Base-by-base conservation (phyloP, 306 rosid genomes). In the Prunus davidiana region DNA sequence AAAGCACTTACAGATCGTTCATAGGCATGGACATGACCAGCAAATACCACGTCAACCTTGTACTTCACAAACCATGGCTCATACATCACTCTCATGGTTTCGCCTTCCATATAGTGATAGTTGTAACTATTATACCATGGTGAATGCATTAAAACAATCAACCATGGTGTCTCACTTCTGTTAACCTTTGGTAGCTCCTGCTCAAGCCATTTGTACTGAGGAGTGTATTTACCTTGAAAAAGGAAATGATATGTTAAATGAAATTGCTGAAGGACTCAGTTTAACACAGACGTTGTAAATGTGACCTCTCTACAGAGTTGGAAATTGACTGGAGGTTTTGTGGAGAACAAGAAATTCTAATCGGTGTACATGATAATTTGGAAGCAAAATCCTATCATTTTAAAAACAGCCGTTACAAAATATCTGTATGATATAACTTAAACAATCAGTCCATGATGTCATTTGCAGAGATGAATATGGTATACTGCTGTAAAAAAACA, bases 11-110 rank as follows among this genome's bases (percentile, higher is more conserved):
- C 96, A 12, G 97, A 87, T 75, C 98, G 83, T 84, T 94, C 98
- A 50, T 94, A 94, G 46, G 98, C 97, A 74, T 91, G 98, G 28
- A 94, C 98, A 73, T 94, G 98, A 66, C 98, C 97, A 58, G 97
- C 86, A 82, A 82, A 90, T 49, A 91, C 94, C 30, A 93, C 83
- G 57, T 94, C 98, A 6, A 94, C 96, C 83, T 88, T 91, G 91
- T 85, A 84, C 79, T 79, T 1, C 24, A 89, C 95, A 71, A 94
- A 91, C 93, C 90, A 88, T 14, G 78, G 27, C 78, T 93, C 98
- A 57, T 20, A 90, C 91, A 87, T 84, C 5, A 88, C 96, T 86
- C 97, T 88, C 94, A 91, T 91, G 77, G 89, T 69, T 86, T 94
- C 98, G 64, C 97, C 98, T 90, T 94, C 91, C 89, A 88, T 83